A percentile compares a stretch with the other conserved stretches of the same genome.
phyloP scores from a whole-genome alignment of 139 green algal genomes.

The Dunaliella sp. region DNA sequence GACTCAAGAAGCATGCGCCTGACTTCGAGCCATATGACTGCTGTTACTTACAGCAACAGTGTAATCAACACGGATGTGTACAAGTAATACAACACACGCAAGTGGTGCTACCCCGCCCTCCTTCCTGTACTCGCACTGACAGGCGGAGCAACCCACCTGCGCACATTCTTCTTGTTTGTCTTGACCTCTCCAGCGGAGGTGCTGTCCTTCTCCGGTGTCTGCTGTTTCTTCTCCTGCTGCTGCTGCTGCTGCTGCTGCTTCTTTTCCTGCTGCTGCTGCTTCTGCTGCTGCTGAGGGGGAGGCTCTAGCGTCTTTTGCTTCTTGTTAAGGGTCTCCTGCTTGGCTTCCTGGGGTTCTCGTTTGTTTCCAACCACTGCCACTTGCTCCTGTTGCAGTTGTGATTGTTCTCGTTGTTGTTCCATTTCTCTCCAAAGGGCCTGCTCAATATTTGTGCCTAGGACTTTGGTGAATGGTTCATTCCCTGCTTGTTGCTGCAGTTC shows the following conservation, averaged over 20 bases:
- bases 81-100: too few species aligned
- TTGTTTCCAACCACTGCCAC: conserved; percentile 11
- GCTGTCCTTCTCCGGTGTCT: not conserved
- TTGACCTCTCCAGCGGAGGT: conserved; percentile 23
- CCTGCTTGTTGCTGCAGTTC: not conserved
- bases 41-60: too few species aligned
- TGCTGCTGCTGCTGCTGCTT: conserved; percentile 12
- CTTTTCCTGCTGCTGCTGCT: conserved; percentile 6
- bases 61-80: too few species aligned
- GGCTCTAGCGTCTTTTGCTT: conserved; percentile 9
- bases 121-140: too few species aligned
- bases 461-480: not conserved
- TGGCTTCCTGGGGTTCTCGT: not conserved
- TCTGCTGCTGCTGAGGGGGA: not conserved
- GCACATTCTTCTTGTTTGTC: conserved; percentile 31
- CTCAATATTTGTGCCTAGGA: too few species aligned
- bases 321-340: conserved; percentile 3
- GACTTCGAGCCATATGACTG: too few species aligned
- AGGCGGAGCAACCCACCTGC: conserved; percentile 19
- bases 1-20: too few species aligned
- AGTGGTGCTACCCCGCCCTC: too few species aligned
- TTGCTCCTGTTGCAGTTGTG: not conserved
- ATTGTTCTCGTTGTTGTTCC: too few species aligned
- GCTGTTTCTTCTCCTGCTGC: conserved; percentile 20
- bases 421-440: too few species aligned